phyloP scores from a whole-genome alignment of 1,139 yeast genomes.

The Pichia sp. region DNA sequence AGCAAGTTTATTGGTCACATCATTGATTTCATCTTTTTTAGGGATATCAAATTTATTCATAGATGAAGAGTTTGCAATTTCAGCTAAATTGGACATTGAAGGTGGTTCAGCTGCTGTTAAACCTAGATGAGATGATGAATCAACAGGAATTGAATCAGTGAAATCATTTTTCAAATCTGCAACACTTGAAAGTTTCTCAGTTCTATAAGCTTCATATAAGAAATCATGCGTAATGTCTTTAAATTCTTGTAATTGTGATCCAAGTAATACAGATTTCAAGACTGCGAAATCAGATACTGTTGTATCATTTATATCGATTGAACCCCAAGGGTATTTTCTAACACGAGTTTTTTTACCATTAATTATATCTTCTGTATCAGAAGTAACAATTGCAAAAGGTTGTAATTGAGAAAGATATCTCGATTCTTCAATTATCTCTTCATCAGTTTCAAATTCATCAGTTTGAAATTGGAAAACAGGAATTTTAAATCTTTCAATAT shows the following conservation, averaged over 20 bases:
- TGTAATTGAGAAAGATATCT: constrained; percentile 31
- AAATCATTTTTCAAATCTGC: constrained; percentile 24
- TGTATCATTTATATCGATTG: constrained; percentile 37
- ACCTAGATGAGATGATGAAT: constrained; percentile 1
- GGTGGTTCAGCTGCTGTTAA: constrained; percentile 32
- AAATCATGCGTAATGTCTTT: constrained; percentile 62
- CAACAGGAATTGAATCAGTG: constrained; percentile 10
- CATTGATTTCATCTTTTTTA: constrained; percentile 3
- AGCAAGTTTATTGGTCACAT: constrained; percentile 2
- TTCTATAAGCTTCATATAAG: constrained; percentile 65
- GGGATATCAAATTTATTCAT: constrained; percentile 24
- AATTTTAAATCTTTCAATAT: constrained; percentile 38
- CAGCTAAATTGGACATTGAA: constrained; percentile 58
- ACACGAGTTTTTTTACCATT: constrained; percentile 29
- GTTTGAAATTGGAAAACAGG: constrained; percentile 43
- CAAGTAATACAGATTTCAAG: constrained; percentile 59
- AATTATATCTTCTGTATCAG: constrained; percentile 39
- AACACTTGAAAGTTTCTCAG: constrained; percentile 43
- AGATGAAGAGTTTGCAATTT: constrained; percentile 37
- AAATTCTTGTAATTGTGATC: constrained; percentile 72
- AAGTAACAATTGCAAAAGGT: constrained; percentile 44
- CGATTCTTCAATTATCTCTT: constrained; percentile 27
- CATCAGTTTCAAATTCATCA: constrained; percentile 31
- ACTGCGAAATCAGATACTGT: constrained; percentile 56
- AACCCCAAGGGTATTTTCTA: constrained; percentile 42